A percentile compares a stretch with the other conserved stretches of the same genome.
phyloP scores from a whole-genome alignment of 2,329 filamentous ascomycete genomes.

The Pestalotiopsis sp. region DNA sequence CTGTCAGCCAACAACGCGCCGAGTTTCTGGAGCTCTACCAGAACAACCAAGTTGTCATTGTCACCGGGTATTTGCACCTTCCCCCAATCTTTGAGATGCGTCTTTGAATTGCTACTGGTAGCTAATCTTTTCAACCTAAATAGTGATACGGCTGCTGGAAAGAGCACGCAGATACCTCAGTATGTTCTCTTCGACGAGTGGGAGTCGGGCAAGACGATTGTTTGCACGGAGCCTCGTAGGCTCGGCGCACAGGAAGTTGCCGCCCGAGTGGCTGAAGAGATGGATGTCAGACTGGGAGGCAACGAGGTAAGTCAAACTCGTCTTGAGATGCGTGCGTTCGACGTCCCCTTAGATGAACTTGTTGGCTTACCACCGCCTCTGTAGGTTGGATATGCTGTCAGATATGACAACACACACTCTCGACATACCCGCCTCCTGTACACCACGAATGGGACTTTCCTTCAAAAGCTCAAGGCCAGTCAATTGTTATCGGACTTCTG shows the following conservation, averaged over 20 bases:
- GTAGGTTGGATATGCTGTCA: background rate
- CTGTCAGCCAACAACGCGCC: background rate
- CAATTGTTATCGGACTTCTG: background rate
- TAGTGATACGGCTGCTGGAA: background rate
- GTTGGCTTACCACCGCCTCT: background rate
- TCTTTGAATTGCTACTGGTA: no score
- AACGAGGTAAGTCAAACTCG: background rate
- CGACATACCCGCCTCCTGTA: background rate
- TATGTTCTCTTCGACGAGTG: background rate
- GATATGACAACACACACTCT: background rate
- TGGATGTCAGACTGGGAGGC: background rate
- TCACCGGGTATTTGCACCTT: background rate
- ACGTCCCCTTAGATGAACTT: background rate
- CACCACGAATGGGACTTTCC: background rate
- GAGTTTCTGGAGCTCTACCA: background rate
- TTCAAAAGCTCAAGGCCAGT: background rate
- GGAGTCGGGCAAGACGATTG: background rate
- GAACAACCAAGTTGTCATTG: background rate
- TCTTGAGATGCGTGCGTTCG: background rate
- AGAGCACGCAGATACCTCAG: background rate
- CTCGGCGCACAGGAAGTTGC: background rate
- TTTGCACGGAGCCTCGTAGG: background rate
- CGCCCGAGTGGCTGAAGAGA: background rate
- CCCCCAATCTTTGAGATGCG: no score
- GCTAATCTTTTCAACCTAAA: no score